Evolutionary conservation across 305 asterid species (phyloP), one percentile per base, ranked within the genome.

Genomic region (Solanum aculeatissimum): DNA sequence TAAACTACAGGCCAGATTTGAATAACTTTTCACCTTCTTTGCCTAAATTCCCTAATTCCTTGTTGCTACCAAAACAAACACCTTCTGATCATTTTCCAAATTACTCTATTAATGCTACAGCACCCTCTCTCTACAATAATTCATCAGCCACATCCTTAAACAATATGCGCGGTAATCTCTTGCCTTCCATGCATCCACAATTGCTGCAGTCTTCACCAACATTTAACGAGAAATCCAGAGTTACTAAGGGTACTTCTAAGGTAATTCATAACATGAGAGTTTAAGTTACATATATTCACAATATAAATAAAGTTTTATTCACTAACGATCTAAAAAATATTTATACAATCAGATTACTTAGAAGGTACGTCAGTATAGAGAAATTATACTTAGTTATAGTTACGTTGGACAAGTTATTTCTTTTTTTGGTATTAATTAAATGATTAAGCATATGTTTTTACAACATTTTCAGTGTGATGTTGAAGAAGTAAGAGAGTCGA

Each of bases 1-100:
- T 82, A 58, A 87, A 82, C 80, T 54, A 85, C 69, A 84, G 65
- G 68, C 55, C 88, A 25, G 84, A 85, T 84, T 85, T 91, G 45
- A 84, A 86, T 66, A 93, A 87, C 69, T 86, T 91, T 86, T 77
- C 89, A 71, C 75, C 90, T 53, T 38, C 86, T 53, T 58, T 87
- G 74, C 66, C 89, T 58, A 85, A 86, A 85, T 83, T 84, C 66
- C 60, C 90, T 43, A 63, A 25, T 29, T 86, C 94, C 29, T 29
- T 84, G 82, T 16, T 58, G 25, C 83, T 65, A 87, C 81, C 86
- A 77, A 92, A 23, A 62, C 84, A 62, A 80, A 21, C 55, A 57
- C 72, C 72, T 77, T 51, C 82, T 27, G 21, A 23, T 21, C 65
- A 58, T 62, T 80, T 57, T 54, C 83, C 51, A 65, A 65, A 65